Percentiles rank a stretch among this genome's conserved stretches.
Evolutionary conservation across 202 grass and related monocot genomes (phyloP).

Genomic region (Panicum virgatum): DNA sequence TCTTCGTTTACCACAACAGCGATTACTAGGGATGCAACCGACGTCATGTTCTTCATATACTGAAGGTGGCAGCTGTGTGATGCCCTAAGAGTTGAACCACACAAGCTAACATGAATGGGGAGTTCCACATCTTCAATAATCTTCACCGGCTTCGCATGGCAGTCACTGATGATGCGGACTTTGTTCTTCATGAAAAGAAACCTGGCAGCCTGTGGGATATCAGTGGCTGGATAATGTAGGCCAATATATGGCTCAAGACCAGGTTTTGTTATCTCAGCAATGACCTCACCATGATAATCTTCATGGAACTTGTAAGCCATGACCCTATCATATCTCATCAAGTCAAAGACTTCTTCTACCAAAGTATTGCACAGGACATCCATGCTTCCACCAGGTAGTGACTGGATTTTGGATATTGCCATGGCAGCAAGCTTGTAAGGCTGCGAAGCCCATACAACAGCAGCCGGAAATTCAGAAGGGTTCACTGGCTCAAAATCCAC

Average conservation of each 20-base stretch:
- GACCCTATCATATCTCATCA: slow-evolving; percentile 89
- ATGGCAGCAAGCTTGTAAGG: slow-evolving; percentile 95
- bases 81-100: slow-evolving; percentile 82
- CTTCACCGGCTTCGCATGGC: slow-evolving; percentile 58
- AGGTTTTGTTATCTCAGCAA: slow-evolving; percentile 75
- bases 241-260: slow-evolving; percentile 84
- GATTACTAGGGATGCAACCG: slow-evolving; percentile 90
- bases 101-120: slow-evolving; percentile 69
- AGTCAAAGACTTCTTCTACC: slow-evolving; percentile 80
- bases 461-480: slow-evolving; percentile 74
- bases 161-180: slow-evolving; percentile 91
- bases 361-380: slow-evolving; percentile 67
- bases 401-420: slow-evolving; percentile 87
- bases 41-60: slow-evolving; percentile 98
- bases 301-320: slow-evolving; percentile 97
- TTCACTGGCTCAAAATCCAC: slow-evolving; percentile 91
- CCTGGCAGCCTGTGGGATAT: slow-evolving; percentile 85
- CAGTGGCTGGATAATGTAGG: slow-evolving; percentile 90
- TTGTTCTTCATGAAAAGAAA: slow-evolving; percentile 99
- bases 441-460: slow-evolving; percentile 79
- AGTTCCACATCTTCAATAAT: slow-evolving; percentile 71
- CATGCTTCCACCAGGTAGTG: slow-evolving; percentile 76
- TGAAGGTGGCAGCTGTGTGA: slow-evolving; percentile 89
- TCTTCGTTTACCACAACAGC: slow-evolving; percentile 77
- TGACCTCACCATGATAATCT: slow-evolving; percentile 82